phyloP scores from a whole-genome alignment of 140 eudicot genomes.

The Anethum foeniculum region DNA sequence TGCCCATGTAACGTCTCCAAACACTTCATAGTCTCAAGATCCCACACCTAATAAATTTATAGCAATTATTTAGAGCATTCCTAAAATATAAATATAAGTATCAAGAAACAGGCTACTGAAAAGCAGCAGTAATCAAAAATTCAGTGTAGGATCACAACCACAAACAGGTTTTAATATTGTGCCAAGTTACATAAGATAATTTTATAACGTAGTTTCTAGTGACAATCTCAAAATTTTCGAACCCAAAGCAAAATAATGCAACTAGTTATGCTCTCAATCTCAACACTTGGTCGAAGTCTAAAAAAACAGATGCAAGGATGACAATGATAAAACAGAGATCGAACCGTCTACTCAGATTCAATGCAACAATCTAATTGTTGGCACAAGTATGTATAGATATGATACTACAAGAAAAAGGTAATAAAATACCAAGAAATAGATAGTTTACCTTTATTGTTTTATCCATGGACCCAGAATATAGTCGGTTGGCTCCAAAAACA shows the following conservation, averaged over 20 bases:
- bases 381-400: background rate
- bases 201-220: background rate
- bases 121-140: background rate
- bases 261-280: background rate
- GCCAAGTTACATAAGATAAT: background rate
- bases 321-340: background rate
- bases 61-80: background rate
- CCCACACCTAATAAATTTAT: conserved; percentile 44
- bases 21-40: conserved; percentile 42
- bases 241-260: background rate
- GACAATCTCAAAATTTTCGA: background rate
- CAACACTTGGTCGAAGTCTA: background rate
- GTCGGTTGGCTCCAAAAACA: conserved; percentile 39
- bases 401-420: background rate
- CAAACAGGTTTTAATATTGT: background rate
- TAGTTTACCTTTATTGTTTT: conserved; percentile 36
- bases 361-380: background rate
- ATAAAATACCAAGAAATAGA: background rate
- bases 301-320: background rate
- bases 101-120: background rate
- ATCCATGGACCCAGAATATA: conserved; percentile 65
- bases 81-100: background rate
- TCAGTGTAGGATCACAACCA: background rate
- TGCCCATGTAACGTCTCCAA: conserved; percentile 43
- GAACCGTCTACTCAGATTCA: background rate